Base-by-base conservation (phyloP, 192 early-diverging fungal species). In the Entomortierella chlamydospora region DNA sequence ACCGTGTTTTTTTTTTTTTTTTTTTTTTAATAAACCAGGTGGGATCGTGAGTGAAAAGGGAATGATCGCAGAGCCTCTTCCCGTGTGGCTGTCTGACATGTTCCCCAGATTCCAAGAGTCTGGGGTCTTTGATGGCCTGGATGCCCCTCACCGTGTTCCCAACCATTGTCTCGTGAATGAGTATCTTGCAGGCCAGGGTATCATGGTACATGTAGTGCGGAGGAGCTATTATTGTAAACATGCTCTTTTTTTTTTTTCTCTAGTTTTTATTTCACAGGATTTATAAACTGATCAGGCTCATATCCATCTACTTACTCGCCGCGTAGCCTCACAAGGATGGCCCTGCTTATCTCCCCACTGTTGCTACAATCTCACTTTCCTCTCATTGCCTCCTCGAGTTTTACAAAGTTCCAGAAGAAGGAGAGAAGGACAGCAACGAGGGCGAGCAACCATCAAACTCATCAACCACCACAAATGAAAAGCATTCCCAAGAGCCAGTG, bases 151-250 rank as follows among this genome's bases (percentile, higher is more conserved):
- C 5, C 45, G 39, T 9, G 64, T 67, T 6, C 86, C 86, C 28
- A 87, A 87, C 53, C 86, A 87, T 57, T 72, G 80, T 29, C 68
- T 87, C 0, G 79, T 87, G 22, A 87, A 87, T 62, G 86, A 87
- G 29, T 87, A 87, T 58, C 59, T 86, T 41, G 61, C 83, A 28
- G 85, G 84, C 8, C 86, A 87, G 45, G 86, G 86, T 15, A 87
- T 87, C 55, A 68, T 87, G 67, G 83, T 84, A 82, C 47, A n/a
- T n/a, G n/a, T n/a, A n/a, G n/a, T n/a, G n/a, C n/a, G n/a, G n/a
- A n/a, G 33, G 18, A 33, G 12, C 45, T 28, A 28, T 41, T 49
- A 30, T 26, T 25, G 28, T 25, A 55, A 30, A 26, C 28, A 7
- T 25, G 28, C 22, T 25, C 28, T 15, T 29, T 55, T 29, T 55